phyloP scores from a whole-genome alignment of 208 protist species.

The Strigomonas galati region DNA sequence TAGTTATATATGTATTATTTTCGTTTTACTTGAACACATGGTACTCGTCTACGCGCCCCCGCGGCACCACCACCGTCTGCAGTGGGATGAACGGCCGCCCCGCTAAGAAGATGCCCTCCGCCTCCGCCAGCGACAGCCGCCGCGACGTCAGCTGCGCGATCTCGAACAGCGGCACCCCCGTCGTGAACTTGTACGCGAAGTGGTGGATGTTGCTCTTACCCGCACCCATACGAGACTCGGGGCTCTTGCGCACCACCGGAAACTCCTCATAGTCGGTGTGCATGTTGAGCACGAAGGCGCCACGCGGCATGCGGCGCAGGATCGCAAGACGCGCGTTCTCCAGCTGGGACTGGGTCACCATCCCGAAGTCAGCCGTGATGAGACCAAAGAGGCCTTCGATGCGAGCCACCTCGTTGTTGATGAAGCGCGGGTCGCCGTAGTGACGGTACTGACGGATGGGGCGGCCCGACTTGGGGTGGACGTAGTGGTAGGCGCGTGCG shows the following conservation, averaged over 20 bases:
- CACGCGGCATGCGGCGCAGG: constrained; percentile 79
- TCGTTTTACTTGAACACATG: constrained; percentile 78
- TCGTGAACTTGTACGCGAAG: constrained; percentile 91
- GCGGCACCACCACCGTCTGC: constrained; percentile 86
- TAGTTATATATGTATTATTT: neutral
- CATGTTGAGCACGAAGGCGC: constrained; percentile 80
- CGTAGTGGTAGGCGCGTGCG: constrained; percentile 81
- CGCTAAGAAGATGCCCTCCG: constrained; percentile 84
- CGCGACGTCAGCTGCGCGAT: constrained; percentile 60
- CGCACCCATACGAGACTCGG: constrained; percentile 86
- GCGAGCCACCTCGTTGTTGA: constrained; percentile 88
- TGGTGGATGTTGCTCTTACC: constrained; percentile 91
- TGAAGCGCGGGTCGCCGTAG: constrained; percentile 87
- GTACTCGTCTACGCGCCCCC: constrained; percentile 88
- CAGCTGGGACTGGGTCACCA: constrained; percentile 87
- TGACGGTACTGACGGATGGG: constrained; percentile 81
- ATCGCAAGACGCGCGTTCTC: constrained; percentile 87
- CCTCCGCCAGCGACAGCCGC: constrained; percentile 82
- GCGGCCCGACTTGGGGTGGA: constrained; percentile 81
- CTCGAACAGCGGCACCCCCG: constrained; percentile 84
- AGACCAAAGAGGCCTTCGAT: constrained; percentile 78
- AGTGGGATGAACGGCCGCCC: constrained; percentile 82
- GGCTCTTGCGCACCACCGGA: constrained; percentile 84
- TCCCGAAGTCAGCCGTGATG: constrained; percentile 89
- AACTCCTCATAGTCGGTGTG: constrained; percentile 91